Evolutionary conservation across 2,329 filamentous ascomycete genomes (phyloP).

Genomic region (Fonsecaea monophora): DNA sequence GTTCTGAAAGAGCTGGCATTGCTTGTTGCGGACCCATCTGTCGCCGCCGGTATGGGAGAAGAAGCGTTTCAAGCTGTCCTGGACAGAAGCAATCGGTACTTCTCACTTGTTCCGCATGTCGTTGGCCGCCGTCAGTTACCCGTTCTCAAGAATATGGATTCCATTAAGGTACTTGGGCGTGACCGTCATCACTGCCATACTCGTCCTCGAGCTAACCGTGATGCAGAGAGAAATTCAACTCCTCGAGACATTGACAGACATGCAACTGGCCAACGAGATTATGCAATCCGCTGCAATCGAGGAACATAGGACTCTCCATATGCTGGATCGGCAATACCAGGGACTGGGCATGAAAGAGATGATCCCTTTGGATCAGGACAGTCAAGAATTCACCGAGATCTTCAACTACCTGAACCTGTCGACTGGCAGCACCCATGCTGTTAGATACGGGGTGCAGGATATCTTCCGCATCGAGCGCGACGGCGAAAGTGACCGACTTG

Average conservation of each 20-base stretch:
- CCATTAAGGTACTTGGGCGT: constrained; percentile 30
- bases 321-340: constrained; percentile 74
- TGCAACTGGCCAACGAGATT: constrained; percentile 80
- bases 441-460: constrained; percentile 63
- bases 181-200: neutral
- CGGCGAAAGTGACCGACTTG: constrained; percentile 74
- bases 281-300: constrained; percentile 70
- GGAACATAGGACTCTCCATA: constrained; percentile 61
- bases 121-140: constrained; percentile 69
- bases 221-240: constrained; percentile 36
- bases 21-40: constrained; percentile 63
- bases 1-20: constrained; percentile 76
- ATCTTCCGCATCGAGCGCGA: constrained; percentile 84
- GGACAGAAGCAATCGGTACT: constrained; percentile 76
- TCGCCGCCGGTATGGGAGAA: constrained; percentile 53
- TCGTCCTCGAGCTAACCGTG: neutral
- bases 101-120: constrained; percentile 79
- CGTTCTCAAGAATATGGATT: constrained; percentile 30
- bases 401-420: constrained; percentile 71
- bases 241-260: constrained; percentile 75
- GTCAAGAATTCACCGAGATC: constrained; percentile 70
- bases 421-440: constrained; percentile 69
- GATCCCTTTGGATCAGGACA: constrained; percentile 66
- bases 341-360: constrained; percentile 78
- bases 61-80: constrained; percentile 58